Evolutionary conservation across 768 basidiomycete species (phyloP).

Genomic region (Phaeotremella fagi): DNA sequence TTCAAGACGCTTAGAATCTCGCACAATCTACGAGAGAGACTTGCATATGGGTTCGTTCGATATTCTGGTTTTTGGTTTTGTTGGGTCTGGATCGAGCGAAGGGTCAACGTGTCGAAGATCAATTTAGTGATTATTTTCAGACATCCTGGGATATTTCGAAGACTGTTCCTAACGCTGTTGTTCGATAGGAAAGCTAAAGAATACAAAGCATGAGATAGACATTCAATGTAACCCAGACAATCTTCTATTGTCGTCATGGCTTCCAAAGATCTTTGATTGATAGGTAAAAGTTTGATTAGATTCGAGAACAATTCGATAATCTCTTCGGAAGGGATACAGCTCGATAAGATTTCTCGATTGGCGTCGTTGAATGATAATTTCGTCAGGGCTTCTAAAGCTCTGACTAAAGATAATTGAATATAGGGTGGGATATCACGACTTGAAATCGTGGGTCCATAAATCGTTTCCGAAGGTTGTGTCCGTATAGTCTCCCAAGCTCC

Average conservation of each 20-base stretch:
- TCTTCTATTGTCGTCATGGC: slow-evolving; percentile 52
- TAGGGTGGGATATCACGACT: slow-evolving; percentile 54
- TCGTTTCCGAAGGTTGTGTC: slow-evolving; percentile 16
- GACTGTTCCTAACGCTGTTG: slow-evolving; percentile 63
- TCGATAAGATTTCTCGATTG: slow-evolving; percentile 70
- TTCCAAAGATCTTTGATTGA: slow-evolving; percentile 66
- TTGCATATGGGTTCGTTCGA: slow-evolving; percentile 35
- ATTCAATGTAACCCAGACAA: slow-evolving; percentile 77
- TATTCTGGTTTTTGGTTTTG: not conserved
- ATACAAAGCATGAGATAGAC: slow-evolving; percentile 74
- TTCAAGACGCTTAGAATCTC: slow-evolving; percentile 46
- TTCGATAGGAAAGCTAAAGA: slow-evolving; percentile 78
- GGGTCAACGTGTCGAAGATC: slow-evolving; percentile 20
- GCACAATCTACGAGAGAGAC: slow-evolving; percentile 45
- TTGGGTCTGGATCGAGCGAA: not conserved
- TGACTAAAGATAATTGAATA: slow-evolving; percentile 54
- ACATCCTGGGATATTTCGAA: slow-evolving; percentile 67
- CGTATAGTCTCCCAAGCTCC: slow-evolving; percentile 57
- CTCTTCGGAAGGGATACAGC: slow-evolving; percentile 58
- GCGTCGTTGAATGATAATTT: slow-evolving; percentile 68
- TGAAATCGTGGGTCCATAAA: slow-evolving; percentile 15
- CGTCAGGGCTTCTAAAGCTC: slow-evolving; percentile 79
- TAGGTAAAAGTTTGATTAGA: slow-evolving; percentile 77
- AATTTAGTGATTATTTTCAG: slow-evolving; percentile 58
- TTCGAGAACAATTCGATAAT: slow-evolving; percentile 63